Evolutionary conservation across 306 rosid genomes (phyloP), one percentile per base, ranked within the genome.

Genomic region (Mimosa pudica): DNA sequence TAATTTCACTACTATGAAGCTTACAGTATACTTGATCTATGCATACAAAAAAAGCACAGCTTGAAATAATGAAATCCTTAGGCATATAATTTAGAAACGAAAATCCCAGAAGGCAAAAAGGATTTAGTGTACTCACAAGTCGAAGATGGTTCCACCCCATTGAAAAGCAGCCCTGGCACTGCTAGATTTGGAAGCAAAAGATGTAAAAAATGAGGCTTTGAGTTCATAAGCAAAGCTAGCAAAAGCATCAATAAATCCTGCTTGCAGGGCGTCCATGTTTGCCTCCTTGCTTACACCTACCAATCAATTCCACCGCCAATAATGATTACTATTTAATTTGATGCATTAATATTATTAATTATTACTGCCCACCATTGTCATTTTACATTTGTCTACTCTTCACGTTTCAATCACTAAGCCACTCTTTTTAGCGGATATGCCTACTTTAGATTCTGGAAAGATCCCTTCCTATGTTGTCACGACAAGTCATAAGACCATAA

Each of bases 141-240:
- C 87, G 68, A 71, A 84, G 75, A 86, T 12, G 76, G 82, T 83
- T 78, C 87, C 89, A 57, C 87, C 89, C 89, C 87, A 86, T 66
- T 81, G 89, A 84, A 84, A 86, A 70, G 65, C 46, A 36, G 58
- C 65, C 33, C 33, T 67, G 73, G 81, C 84, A 12, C 41, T 6
- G 71, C 62, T 72, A 42, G 84, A 84, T 52, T 57, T 70, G 6
- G 76, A 33, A 18, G 55, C 55, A 7, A 42, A 20, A 41, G 57
- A 79, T 42, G 71, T 0, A 51, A 71, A 60, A 32, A 70, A 11
- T 20, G 52, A 20, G 33, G 63, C 73, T 7, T 13, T 74, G 18
- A n/a, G 63, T 64, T 57, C 69, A 80, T 13, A 57, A 18, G 75
- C 82, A 77, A 13, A 20, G 33, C 44, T 32, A 0, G 82, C 79